A percentile compares a stretch with the other conserved stretches of the same genome.
Evolutionary conservation across 202 grass and related monocot genomes (phyloP).

Genomic region (Sporobolus alterniflorus): DNA sequence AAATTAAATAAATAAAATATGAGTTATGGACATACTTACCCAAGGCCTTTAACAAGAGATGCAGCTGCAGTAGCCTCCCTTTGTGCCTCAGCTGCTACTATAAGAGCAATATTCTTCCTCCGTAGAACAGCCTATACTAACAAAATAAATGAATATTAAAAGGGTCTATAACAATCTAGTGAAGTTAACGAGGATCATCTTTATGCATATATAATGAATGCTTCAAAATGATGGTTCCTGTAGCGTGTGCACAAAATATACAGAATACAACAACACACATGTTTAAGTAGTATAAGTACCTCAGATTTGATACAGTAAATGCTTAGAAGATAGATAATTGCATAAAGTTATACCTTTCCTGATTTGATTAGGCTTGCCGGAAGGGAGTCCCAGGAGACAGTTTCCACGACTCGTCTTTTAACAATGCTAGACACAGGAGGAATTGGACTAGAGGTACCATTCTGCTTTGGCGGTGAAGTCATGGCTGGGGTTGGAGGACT

Average conservation of each 20-base stretch:
- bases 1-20: not conserved
- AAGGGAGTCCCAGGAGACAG: conserved; percentile 86
- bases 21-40: conserved; percentile 52
- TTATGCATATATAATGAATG: conserved; percentile 10
- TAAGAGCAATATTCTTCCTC: conserved; percentile 90
- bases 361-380: conserved; percentile 74
- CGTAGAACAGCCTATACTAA: conserved; percentile 72
- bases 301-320: not conserved
- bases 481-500: conserved; percentile 33
- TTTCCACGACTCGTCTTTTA: conserved; percentile 76
- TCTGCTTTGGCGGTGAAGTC: conserved; percentile 53
- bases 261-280: not conserved
- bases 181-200: not conserved
- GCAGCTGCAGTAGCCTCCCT: conserved; percentile 87
- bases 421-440: conserved; percentile 48
- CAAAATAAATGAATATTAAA: conserved; percentile 30
- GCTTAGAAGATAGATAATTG: not conserved
- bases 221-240: not conserved
- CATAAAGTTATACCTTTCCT: conserved; percentile 65
- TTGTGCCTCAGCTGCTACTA: conserved; percentile 91
- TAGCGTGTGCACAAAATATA: not conserved
- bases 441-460: conserved; percentile 28
- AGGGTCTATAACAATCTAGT: not conserved
- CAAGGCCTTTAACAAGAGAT: conserved; percentile 89
- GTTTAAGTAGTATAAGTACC: not conserved